Evolutionary conservation across 495 filamentous ascomycete species (phyloP).

Genomic region (Chaetomidium leptoderma): DNA sequence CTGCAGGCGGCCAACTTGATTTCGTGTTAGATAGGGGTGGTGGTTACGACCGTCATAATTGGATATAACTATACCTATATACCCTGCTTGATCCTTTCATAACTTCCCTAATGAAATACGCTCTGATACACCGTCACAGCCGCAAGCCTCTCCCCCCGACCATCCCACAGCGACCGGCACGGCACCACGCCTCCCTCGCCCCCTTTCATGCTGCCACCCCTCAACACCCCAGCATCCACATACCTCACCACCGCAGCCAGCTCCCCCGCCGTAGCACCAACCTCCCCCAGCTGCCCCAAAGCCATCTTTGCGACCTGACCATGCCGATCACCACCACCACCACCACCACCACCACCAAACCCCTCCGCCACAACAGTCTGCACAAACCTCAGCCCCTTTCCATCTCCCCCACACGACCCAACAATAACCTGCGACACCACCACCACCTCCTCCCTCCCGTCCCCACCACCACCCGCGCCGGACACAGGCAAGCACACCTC

Average conservation of each 20-base stretch:
- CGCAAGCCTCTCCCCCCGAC: conserved; percentile 17
- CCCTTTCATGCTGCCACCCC: not conserved
- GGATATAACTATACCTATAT: too few relatives aligned
- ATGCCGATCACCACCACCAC: not conserved
- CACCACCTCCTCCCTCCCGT: not conserved
- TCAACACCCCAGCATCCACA: conserved; percentile 11
- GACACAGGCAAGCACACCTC: not conserved
- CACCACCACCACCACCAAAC: not conserved
- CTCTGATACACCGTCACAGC: conserved; percentile 27
- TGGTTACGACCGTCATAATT: too few relatives aligned
- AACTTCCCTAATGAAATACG: too few relatives aligned
- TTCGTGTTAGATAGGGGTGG: too few relatives aligned
- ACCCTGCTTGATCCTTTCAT: too few relatives aligned
- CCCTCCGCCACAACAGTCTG: conserved; percentile 25
- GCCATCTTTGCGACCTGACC: conserved; percentile 2
- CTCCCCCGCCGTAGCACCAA: not conserved
- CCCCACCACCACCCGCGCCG: not conserved
- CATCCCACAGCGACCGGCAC: conserved; percentile 27
- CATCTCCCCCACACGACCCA: not conserved
- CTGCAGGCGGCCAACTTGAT: conserved; percentile 55
- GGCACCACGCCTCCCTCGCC: conserved; percentile 20
- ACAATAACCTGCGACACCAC: conserved; percentile 18
- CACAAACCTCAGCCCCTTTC: conserved; percentile 12
- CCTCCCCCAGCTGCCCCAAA: conserved; percentile 4
- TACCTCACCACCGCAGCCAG: conserved; percentile 15